These are phyloP conservation scores for Alternaria sp. DNA, from an alignment of 2,329 filamentous ascomycete genomes.

Conservation along the genomic window DNA sequence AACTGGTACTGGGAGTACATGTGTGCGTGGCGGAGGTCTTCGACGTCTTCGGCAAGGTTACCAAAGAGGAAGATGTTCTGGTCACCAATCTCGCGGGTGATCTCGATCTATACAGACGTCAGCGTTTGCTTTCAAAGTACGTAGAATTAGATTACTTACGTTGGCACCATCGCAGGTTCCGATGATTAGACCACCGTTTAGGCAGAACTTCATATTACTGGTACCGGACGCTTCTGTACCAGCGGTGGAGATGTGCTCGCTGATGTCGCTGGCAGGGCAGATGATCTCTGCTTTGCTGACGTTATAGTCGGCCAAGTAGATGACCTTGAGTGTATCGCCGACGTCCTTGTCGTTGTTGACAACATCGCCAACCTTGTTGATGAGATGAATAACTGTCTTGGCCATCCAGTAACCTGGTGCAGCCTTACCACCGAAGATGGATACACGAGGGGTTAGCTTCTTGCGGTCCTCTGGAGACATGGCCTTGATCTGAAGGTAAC, in stretches of 20 bases:
- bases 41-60: conserved; percentile 93
- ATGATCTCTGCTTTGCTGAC: conserved; percentile 99
- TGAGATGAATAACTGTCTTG: conserved; percentile 96
- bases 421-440: conserved; percentile 97
- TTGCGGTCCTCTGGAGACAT: conserved; percentile 84
- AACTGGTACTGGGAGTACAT: conserved; percentile 81
- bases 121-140: conserved; percentile 4
- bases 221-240: conserved; percentile 89
- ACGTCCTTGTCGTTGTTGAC: conserved; percentile 93
- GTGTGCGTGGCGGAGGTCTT: conserved; percentile 91
- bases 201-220: conserved; percentile 99
- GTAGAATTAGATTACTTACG: conserved; percentile 64
- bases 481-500: conserved; percentile 87
- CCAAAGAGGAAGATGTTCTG: conserved; percentile 99
- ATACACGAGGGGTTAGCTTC: conserved; percentile 86
- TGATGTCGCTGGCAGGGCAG: conserved; percentile 90
- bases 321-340: conserved; percentile 92
- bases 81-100: conserved; percentile 95
- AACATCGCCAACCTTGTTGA: conserved; percentile 89
- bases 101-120: conserved; percentile 74
- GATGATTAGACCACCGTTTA: conserved; percentile 97
- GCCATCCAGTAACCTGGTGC: conserved; percentile 99
- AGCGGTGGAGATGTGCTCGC: conserved; percentile 97
- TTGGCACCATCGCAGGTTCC: conserved; percentile 98
- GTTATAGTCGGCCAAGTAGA: conserved; percentile 98